Percentiles rank a stretch among this genome's conserved stretches.
phyloP scores from a whole-genome alignment of 768 basidiomycete species.

The Boletus reticulatus region DNA sequence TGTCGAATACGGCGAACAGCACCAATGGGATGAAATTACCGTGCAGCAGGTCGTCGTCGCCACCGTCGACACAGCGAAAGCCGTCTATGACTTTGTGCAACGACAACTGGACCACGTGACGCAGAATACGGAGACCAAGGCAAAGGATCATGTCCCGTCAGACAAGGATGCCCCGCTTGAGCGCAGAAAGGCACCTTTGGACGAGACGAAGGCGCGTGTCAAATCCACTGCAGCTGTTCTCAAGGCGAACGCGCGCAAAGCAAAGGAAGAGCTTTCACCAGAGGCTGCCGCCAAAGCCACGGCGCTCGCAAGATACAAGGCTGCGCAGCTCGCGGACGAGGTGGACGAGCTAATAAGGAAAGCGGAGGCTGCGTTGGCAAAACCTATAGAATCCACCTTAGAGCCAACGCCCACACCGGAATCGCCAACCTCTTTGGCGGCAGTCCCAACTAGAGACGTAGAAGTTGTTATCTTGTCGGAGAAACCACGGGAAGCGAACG shows the following conservation, averaged over 20 bases:
- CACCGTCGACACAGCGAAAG: conserved; percentile 46
- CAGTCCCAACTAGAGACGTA: conserved; percentile 22
- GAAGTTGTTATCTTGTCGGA: conserved; percentile 28
- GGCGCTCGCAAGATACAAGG: conserved; percentile 44
- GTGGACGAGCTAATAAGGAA: conserved; percentile 64
- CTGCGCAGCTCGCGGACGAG: conserved; percentile 56
- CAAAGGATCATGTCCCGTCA: conserved; percentile 18
- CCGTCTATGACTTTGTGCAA: conserved; percentile 50
- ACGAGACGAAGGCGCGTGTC: conserved; percentile 44
- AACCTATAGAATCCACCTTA: conserved; percentile 31
- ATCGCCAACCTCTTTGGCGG: conserved; percentile 25
- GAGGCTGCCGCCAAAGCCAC: conserved; percentile 35
- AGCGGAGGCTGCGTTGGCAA: conserved; percentile 70
- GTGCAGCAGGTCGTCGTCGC: conserved; percentile 54
- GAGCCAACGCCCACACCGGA: conserved; percentile 22
- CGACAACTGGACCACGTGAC: conserved; percentile 44
- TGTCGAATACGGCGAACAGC: conserved; percentile 77
- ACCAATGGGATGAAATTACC: conserved; percentile 78
- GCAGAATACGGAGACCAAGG: conserved; percentile 26
- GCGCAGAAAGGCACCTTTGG: conserved; percentile 35
- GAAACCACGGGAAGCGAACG: conserved; percentile 26
- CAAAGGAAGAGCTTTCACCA: conserved; percentile 27
- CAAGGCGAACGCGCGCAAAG: conserved; percentile 49
- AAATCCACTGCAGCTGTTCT: conserved; percentile 42
- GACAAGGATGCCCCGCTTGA: conserved; percentile 37